phyloP scores from a whole-genome alignment of 345 rosid species.

The Erysimum cheiranthoides region DNA sequence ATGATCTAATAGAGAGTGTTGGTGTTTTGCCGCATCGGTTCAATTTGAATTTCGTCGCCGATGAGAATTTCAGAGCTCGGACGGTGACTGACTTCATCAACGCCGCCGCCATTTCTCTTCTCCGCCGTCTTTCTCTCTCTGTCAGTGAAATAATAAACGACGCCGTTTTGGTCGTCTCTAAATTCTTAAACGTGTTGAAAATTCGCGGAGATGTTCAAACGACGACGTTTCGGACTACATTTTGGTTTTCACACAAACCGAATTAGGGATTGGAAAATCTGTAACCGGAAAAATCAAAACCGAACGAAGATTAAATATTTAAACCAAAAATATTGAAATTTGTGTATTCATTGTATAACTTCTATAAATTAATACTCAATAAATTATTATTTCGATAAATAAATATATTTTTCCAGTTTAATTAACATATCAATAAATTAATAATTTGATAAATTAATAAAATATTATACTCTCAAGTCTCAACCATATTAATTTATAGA shows the following conservation, averaged over 20 bases:
- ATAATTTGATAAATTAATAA: neutral
- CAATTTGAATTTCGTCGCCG: neutral
- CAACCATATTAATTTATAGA: too few relatives aligned
- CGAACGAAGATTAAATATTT: neutral
- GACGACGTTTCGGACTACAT: neutral
- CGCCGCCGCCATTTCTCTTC: slow-evolving; percentile 41
- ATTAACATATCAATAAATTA: too few relatives aligned
- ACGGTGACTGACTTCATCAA: slow-evolving; percentile 30
- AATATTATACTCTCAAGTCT: too few relatives aligned
- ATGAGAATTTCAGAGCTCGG: slow-evolving; percentile 31
- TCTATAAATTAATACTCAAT: too few relatives aligned
- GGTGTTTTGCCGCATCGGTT: neutral
- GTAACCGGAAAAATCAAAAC: neutral
- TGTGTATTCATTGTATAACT: too few relatives aligned
- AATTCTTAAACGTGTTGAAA: neutral
- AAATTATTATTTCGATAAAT: too few relatives aligned
- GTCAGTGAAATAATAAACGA: neutral
- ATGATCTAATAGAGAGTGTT: slow-evolving; percentile 43
- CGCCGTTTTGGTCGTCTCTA: neutral
- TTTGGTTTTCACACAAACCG: neutral
- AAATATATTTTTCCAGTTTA: too few relatives aligned
- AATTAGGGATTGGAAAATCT: neutral
- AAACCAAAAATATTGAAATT: too few relatives aligned
- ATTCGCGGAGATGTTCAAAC: neutral
- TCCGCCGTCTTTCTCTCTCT: neutral